A percentile compares a stretch with the other conserved stretches of the same genome.
Evolutionary conservation across 164 flowering plant species (phyloP).

Genomic region (Aristolochia contorta): DNA sequence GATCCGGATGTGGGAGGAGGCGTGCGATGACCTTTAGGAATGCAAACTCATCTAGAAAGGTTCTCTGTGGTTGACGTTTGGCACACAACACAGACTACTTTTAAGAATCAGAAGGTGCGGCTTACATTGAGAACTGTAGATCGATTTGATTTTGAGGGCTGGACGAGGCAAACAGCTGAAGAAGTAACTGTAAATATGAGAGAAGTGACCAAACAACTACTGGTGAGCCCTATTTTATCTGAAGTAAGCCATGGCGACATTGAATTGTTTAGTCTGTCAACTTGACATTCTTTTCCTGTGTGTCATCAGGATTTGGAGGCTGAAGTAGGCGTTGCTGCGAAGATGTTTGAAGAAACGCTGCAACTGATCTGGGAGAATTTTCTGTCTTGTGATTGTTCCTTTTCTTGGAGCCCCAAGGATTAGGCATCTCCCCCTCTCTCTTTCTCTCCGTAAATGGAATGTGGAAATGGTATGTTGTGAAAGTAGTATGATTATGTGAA

Average conservation of each 20-base stretch:
- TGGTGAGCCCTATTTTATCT: conserved; percentile 19
- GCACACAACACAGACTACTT: conserved; percentile 33
- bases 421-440: too few species aligned
- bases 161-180: conserved; percentile 28
- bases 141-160: conserved; percentile 36
- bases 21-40: conserved; percentile 50
- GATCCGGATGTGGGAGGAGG: conserved; percentile 45
- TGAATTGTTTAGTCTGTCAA: background rate
- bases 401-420: too few species aligned
- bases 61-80: conserved; percentile 34
- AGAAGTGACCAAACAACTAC: conserved; percentile 14
- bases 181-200: conserved; percentile 38
- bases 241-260: background rate
- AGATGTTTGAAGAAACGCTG: conserved; percentile 28
- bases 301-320: conserved; percentile 14
- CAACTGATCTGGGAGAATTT: conserved; percentile 37
- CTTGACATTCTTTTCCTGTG: background rate
- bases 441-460: too few species aligned
- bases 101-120: conserved; percentile 21
- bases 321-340: conserved; percentile 8
- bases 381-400: conserved; percentile 13
- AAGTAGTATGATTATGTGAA: too few species aligned
- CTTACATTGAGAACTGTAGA: conserved; percentile 40
- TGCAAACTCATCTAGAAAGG: conserved; percentile 29
- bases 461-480: too few species aligned